Percentiles rank a stretch among this genome's conserved stretches.
These are phyloP conservation scores for Penstemon eatonii DNA, from an alignment of 257 asterid genomes.

Conservation along the genomic window DNA sequence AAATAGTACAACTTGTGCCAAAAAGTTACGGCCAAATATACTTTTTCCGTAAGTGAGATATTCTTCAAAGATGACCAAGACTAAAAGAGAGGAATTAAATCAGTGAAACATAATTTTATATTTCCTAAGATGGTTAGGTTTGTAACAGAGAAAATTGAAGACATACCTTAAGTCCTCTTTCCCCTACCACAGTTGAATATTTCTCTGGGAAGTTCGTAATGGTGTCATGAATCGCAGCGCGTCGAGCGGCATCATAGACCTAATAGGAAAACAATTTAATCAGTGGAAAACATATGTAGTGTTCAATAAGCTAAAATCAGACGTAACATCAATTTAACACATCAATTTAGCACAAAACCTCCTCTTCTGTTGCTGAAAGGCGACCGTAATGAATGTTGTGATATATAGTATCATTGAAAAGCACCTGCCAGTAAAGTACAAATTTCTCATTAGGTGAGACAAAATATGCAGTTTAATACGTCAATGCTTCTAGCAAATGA, in stretches of 20 bases:
- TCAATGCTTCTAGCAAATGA: not conserved
- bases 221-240: conserved; percentile 92
- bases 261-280: conserved; percentile 31
- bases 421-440: conserved; percentile 59
- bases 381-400: conserved; percentile 93
- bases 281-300: conserved; percentile 7
- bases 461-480: not conserved
- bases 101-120: too few relatives aligned
- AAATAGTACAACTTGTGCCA: too few relatives aligned
- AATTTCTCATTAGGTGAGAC: conserved; percentile 8
- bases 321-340: not conserved
- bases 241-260: conserved; percentile 93
- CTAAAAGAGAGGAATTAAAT: too few relatives aligned
- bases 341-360: conserved; percentile 47
- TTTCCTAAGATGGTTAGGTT: not conserved
- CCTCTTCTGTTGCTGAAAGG: conserved; percentile 88
- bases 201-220: conserved; percentile 84
- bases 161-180: conserved; percentile 96
- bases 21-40: too few relatives aligned
- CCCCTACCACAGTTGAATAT: conserved; percentile 89
- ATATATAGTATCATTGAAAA: conserved; percentile 91
- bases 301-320: not conserved
- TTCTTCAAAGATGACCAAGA: too few relatives aligned
- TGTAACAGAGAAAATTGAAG: conserved; percentile 7
- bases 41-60: too few relatives aligned